phyloP scores from a whole-genome alignment of 2,329 filamentous ascomycete genomes.

The Botryotinia convoluta region DNA sequence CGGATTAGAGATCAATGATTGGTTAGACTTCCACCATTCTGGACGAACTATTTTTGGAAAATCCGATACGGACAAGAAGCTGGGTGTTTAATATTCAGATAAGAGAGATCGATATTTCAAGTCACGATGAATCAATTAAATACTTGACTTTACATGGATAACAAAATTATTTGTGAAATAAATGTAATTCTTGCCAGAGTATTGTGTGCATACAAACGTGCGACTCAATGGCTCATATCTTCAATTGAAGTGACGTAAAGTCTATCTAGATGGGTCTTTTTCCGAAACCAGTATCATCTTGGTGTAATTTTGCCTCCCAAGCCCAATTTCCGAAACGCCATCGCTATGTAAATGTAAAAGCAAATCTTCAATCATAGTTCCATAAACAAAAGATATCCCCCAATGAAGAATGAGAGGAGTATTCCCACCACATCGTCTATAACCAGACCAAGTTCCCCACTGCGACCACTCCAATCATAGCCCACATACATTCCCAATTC shows the following conservation, averaged over 20 bases:
- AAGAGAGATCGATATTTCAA: not conserved
- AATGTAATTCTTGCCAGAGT: not conserved
- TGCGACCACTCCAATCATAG: constrained; percentile 8
- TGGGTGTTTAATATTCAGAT: not conserved
- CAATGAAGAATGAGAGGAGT: not conserved
- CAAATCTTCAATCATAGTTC: constrained; percentile 29
- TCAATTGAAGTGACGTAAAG: constrained; percentile 2
- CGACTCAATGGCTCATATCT: not conserved
- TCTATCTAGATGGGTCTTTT: not conserved
- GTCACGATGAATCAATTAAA: not conserved
- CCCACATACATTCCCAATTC: constrained; percentile 1
- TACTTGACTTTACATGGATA: not conserved
- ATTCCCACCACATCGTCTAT: not conserved
- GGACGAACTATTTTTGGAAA: not conserved
- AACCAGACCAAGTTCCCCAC: not conserved
- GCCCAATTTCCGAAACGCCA: constrained; percentile 23
- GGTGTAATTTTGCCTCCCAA: not conserved
- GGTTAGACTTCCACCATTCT: not conserved
- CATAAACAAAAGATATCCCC: constrained; percentile 22
- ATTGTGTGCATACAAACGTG: not conserved
- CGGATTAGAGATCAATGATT: not conserved
- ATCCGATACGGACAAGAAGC: not conserved
- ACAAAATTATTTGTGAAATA: not conserved
- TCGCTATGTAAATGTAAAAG: constrained; percentile 27
- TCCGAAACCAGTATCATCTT: not conserved